phyloP scores from a whole-genome alignment of 164 flowering plant species.

The Aristolochia californica region DNA sequence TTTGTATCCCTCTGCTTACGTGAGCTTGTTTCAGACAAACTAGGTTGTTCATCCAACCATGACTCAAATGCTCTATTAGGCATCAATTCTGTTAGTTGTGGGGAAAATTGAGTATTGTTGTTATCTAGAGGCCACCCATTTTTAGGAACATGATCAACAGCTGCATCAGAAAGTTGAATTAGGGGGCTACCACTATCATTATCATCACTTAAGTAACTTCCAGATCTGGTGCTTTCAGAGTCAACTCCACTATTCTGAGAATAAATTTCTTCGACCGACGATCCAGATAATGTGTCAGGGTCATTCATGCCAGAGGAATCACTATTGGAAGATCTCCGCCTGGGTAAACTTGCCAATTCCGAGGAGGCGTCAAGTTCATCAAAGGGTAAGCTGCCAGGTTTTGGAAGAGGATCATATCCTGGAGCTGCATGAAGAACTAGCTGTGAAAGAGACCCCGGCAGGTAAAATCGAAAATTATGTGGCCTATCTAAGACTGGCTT shows the following conservation, averaged over 20 bases:
- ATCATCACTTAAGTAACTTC: slow-evolving; percentile 15
- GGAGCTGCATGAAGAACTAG: slow-evolving; percentile 97
- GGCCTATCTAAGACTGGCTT: slow-evolving; percentile 23
- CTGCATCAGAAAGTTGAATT: slow-evolving; percentile 61
- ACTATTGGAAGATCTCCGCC: slow-evolving; percentile 13
- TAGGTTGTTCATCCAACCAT: slow-evolving; percentile 75
- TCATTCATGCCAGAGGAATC: slow-evolving; percentile 33
- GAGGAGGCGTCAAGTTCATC: slow-evolving; percentile 24
- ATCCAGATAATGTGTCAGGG: slow-evolving; percentile 43
- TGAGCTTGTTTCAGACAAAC: slow-evolving; percentile 22
- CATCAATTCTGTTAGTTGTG: slow-evolving; percentile 46
- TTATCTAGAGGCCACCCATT: slow-evolving; percentile 18
- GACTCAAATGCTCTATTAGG: slow-evolving; percentile 64
- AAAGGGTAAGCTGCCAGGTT: slow-evolving; percentile 52
- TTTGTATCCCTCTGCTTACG: slow-evolving; percentile 22
- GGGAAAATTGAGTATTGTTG: slow-evolving; percentile 18
- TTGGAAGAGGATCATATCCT: slow-evolving; percentile 93
- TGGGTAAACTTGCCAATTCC: slow-evolving; percentile 7
- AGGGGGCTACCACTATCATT: slow-evolving; percentile 33
- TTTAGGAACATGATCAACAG: slow-evolving; percentile 15
- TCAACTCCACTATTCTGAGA: slow-evolving; percentile 46
- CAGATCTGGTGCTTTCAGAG: slow-evolving; percentile 27
- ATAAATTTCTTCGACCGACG: slow-evolving; percentile 50
- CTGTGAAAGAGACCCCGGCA: slow-evolving; percentile 98
- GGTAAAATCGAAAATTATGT: slow-evolving; percentile 47